Percentiles rank a stretch among this genome's conserved stretches.
phyloP scores from a whole-genome alignment of 75 land plant species.

The Selaginella moellendorffii region DNA sequence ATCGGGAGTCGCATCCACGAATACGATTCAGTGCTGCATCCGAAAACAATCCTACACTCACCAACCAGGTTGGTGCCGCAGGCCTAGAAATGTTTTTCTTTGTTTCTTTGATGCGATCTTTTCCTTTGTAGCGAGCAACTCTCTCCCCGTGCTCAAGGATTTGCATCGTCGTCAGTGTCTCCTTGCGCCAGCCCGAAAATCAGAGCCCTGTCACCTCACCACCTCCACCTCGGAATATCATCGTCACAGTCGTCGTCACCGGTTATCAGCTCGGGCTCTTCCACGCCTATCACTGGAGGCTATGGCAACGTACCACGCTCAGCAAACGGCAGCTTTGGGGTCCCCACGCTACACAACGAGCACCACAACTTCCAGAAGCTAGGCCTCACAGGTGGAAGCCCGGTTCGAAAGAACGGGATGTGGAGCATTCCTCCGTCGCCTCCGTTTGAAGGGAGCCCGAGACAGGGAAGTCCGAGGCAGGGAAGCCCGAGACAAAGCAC shows the following conservation, averaged over 20 bases:
- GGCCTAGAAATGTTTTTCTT: background rate
- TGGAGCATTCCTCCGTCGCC: slow-evolving; percentile 21
- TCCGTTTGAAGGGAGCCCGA: slow-evolving; percentile 21
- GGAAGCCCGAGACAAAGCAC: slow-evolving; percentile 10
- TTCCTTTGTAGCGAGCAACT: slow-evolving; percentile 20
- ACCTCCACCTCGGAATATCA: slow-evolving; percentile 41
- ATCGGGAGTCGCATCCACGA: background rate
- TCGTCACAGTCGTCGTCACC: slow-evolving; percentile 27
- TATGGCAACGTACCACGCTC: slow-evolving; percentile 35
- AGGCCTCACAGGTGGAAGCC: no score
- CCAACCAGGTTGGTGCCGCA: slow-evolving; percentile 14
- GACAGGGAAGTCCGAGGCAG: no score
- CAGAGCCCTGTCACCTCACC: slow-evolving; percentile 43
- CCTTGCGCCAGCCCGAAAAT: slow-evolving; percentile 48
- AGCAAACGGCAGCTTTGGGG: slow-evolving; percentile 14
- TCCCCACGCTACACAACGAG: background rate
- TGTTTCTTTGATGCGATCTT: background rate
- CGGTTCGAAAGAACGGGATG: slow-evolving; percentile 10
- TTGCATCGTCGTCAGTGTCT: slow-evolving; percentile 44
- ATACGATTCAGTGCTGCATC: slow-evolving; percentile 1
- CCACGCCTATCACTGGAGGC: slow-evolving; percentile 65
- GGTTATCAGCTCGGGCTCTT: slow-evolving; percentile 44
- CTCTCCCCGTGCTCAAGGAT: slow-evolving; percentile 15
- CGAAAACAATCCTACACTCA: slow-evolving; percentile 10
- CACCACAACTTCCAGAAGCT: no score